Conservation (phyloP, 495 filamentous ascomycete genomes). For the Trichoderma asperelloides region DNA sequence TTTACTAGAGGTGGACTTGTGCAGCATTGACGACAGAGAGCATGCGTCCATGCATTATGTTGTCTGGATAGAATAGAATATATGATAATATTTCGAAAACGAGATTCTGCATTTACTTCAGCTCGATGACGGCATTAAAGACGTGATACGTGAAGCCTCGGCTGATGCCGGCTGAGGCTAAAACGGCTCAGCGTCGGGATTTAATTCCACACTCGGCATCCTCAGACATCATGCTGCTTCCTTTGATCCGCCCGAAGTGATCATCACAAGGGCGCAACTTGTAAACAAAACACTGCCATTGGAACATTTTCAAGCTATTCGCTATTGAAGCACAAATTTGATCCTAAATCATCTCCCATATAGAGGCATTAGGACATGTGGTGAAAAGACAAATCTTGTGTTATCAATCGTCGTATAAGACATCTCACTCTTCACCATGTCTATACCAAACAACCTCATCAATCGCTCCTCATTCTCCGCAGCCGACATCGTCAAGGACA, state of each 20-base stretch:
- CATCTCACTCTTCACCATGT: not conserved
- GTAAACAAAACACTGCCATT: not conserved
- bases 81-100: not conserved
- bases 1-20: not conserved
- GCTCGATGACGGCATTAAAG: no score
- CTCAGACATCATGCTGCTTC: not conserved
- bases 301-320: no score
- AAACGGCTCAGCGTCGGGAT: not conserved
- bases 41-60: not conserved
- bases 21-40: not conserved
- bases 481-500: slow-evolving; percentile 13
- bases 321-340: no score
- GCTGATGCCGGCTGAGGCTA: not conserved
- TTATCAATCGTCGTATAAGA: not conserved
- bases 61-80: not conserved
- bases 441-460: not conserved
- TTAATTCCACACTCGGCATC: not conserved
- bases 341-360: no score
- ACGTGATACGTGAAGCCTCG: not conserved
- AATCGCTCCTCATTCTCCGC: slow-evolving; percentile 10
- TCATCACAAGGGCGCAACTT: not conserved
- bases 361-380: no score
- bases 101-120: no score
- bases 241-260: not conserved
- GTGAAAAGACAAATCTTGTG: not conserved